Conservation (phyloP, 2,329 filamentous ascomycete species). For the Alternaria ventricosa region DNA sequence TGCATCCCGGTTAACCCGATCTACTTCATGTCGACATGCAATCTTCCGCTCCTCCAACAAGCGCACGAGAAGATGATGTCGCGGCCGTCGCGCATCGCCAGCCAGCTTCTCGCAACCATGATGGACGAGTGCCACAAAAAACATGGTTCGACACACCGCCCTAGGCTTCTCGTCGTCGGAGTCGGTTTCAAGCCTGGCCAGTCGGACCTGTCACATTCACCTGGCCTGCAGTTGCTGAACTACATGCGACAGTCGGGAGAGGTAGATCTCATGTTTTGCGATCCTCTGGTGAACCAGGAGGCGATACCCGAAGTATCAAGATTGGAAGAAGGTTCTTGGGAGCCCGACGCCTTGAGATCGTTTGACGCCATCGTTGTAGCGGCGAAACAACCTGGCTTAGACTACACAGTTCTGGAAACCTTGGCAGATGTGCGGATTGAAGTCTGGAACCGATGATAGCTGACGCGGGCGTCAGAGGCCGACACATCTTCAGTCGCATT, state of each 20-base stretch:
- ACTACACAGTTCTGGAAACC: conserved; percentile 49
- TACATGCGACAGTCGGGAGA: conserved; percentile 47
- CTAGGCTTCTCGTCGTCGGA: conserved; percentile 52
- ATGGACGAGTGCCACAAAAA: neutral
- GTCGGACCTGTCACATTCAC: conserved; percentile 57
- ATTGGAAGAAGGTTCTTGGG: conserved; percentile 51
- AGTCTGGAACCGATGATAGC: neutral
- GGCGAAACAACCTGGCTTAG: conserved; percentile 53
- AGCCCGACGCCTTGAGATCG: conserved; percentile 40
- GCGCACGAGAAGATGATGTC: conserved; percentile 54
- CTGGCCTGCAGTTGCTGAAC: conserved; percentile 48
- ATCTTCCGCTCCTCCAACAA: conserved; percentile 55
- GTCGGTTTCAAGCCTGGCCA: conserved; percentile 61
- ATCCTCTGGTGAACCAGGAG: conserved; percentile 54
- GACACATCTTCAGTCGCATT: neutral
- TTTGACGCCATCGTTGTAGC: conserved; percentile 57
- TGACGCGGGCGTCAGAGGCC: neutral
- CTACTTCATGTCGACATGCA: conserved; percentile 59
- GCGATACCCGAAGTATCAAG: conserved; percentile 44
- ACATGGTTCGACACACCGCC: neutral
- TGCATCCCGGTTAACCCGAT: conserved; percentile 64
- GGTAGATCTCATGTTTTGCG: conserved; percentile 54
- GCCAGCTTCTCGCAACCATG: conserved; percentile 10
- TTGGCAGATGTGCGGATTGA: conserved; percentile 35
- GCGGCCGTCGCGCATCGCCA: conserved; percentile 48